phyloP scores from a whole-genome alignment of 345 rosid genomes.

The Garcia nutans region DNA sequence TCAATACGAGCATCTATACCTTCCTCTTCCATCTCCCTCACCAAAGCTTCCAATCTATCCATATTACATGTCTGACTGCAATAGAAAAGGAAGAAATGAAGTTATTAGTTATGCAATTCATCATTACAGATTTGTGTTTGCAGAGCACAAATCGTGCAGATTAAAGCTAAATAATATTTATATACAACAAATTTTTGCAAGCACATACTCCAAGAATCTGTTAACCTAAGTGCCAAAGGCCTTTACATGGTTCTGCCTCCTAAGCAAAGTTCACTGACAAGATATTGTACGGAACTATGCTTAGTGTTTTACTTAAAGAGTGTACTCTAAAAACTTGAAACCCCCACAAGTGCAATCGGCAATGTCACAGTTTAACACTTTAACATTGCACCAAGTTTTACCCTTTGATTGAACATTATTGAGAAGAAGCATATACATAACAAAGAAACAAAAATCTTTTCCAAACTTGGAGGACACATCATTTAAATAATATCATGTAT shows the following conservation, averaged over 20 bases:
- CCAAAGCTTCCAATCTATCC: constrained; percentile 82
- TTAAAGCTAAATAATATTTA: no score
- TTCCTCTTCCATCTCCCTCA: constrained; percentile 95
- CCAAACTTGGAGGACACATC: neutral
- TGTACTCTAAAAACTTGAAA: no score
- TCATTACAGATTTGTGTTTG: neutral
- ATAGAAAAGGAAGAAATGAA: constrained; percentile 17
- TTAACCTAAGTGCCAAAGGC: constrained; percentile 3
- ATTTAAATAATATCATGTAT: no score
- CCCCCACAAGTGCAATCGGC: no score
- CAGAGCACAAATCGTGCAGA: neutral
- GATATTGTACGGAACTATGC: neutral
- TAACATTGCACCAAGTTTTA: no score
- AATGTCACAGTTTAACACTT: no score
- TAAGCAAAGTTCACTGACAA: neutral
- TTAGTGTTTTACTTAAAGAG: no score
- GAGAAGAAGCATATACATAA: no score
- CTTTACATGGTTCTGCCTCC: neutral
- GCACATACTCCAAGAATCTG: constrained; percentile 2
- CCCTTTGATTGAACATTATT: no score
- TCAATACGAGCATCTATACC: constrained; percentile 93
- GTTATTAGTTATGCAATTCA: constrained; percentile 8
- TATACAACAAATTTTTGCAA: neutral
- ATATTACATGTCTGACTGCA: constrained; percentile 73
- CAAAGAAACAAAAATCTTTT: neutral